phyloP scores from a whole-genome alignment of 2,329 filamentous ascomycete genomes.

The Colletotrichum aenigma region DNA sequence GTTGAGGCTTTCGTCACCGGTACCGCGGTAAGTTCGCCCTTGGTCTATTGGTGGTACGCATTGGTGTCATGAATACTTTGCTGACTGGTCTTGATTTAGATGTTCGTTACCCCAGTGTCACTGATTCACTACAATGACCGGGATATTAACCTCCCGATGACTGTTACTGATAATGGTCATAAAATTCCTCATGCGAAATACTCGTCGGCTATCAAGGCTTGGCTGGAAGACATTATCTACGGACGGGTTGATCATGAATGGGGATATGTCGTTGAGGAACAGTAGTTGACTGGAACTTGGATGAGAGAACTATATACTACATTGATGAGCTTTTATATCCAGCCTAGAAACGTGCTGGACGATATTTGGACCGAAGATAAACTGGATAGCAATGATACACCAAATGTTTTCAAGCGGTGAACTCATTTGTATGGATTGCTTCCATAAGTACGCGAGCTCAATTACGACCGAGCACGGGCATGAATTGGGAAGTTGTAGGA shows the following conservation, averaged over 20 bases:
- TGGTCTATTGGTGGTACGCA: not conserved
- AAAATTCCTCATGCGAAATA: constrained; percentile 35
- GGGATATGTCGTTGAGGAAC: constrained; percentile 70
- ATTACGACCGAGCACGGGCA: rapidly evolving
- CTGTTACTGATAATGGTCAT: constrained; percentile 45
- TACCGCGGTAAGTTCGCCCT: constrained; percentile 71
- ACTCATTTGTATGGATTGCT: not conserved
- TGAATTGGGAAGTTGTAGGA: too few relatives aligned
- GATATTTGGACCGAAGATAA: not conserved
- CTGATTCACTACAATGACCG: constrained; percentile 69
- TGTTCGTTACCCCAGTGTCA: constrained; percentile 72
- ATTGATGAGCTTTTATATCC: not conserved
- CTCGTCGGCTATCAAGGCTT: constrained; percentile 66
- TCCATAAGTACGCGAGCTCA: not conserved
- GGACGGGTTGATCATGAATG: constrained; percentile 70
- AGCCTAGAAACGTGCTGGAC: not conserved
- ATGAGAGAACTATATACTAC: not conserved
- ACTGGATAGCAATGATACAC: not conserved
- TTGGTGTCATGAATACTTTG: not conserved
- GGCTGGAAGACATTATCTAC: constrained; percentile 77
- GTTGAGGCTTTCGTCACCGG: constrained; percentile 87
- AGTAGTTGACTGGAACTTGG: constrained; percentile 24
- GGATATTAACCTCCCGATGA: constrained; percentile 65
- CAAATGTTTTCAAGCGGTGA: not conserved
- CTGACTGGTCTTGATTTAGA: constrained; percentile 46